Evolutionary conservation across 306 rosid species (phyloP).

Genomic region (Ceratonia siliqua): DNA sequence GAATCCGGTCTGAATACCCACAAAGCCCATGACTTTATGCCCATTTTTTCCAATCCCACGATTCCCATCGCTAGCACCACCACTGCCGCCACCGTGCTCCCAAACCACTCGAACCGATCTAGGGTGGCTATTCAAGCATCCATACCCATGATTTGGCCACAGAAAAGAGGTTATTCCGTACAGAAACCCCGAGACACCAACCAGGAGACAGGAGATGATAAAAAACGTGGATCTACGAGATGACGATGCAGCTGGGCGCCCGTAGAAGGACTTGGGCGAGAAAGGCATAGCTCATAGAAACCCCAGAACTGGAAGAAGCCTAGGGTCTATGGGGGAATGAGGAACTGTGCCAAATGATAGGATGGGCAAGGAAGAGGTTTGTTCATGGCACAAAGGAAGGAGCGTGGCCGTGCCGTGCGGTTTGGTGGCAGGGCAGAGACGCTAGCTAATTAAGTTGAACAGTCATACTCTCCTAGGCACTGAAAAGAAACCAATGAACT

Average conservation of each 20-base stretch:
- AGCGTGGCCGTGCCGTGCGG: not conserved
- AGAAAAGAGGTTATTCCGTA: constrained; percentile 45
- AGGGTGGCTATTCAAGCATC: constrained; percentile 45
- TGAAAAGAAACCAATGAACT: not conserved
- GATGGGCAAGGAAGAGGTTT: not conserved
- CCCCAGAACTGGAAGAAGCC: constrained; percentile 27
- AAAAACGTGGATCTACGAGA: constrained; percentile 56
- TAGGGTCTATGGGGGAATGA: not conserved
- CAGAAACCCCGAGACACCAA: constrained; percentile 54
- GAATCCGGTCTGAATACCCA: constrained; percentile 88
- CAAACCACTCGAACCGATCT: constrained; percentile 75
- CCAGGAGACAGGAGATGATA: constrained; percentile 41
- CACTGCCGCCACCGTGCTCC: constrained; percentile 49
- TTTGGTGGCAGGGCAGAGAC: not conserved
- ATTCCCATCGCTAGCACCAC: not conserved
- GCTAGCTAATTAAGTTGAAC: not conserved
- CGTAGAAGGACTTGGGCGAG: constrained; percentile 56
- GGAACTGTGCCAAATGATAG: not conserved
- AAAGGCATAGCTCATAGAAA: constrained; percentile 50
- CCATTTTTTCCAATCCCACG: constrained; percentile 29
- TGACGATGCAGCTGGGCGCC: constrained; percentile 35
- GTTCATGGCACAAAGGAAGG: constrained; percentile 30
- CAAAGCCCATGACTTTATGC: constrained; percentile 85
- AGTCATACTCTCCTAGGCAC: not conserved
- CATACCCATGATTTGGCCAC: constrained; percentile 25